Percentiles rank a stretch among this genome's conserved stretches.
Evolutionary conservation across 2,329 filamentous ascomycete species (phyloP).

Genomic region (Aspergillus quadricinctus): DNA sequence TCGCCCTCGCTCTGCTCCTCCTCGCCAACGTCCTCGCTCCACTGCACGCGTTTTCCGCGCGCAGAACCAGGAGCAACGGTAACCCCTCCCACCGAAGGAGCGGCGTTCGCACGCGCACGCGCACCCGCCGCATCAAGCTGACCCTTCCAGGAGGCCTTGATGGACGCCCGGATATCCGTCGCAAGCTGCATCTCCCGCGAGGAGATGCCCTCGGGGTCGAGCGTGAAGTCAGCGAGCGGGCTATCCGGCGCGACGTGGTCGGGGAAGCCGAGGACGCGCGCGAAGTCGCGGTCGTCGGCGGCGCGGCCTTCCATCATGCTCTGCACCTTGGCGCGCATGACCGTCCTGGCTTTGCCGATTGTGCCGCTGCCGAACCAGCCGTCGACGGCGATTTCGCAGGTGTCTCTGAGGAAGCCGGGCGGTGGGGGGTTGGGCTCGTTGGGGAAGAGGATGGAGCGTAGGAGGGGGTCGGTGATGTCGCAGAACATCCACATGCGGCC

Average conservation of each 20-base stretch:
- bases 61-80: neutral
- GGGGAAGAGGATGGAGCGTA: slow-evolving; percentile 62
- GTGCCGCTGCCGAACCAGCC: slow-evolving; percentile 84
- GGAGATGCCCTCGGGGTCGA: slow-evolving; percentile 18
- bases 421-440: slow-evolving; percentile 44
- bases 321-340: slow-evolving; percentile 83
- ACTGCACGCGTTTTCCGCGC: neutral
- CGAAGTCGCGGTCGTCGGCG: slow-evolving; percentile 33
- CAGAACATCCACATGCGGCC: slow-evolving; percentile 93
- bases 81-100: neutral
- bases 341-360: slow-evolving; percentile 75
- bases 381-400: slow-evolving; percentile 59
- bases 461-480: slow-evolving; percentile 78
- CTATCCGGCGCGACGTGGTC: slow-evolving; percentile 26
- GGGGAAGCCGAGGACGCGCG: slow-evolving; percentile 35
- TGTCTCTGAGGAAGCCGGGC: slow-evolving; percentile 51
- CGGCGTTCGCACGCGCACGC: slow-evolving; percentile 10
- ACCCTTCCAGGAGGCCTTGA: slow-evolving; percentile 21
- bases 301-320: slow-evolving; percentile 49
- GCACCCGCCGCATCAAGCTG: slow-evolving; percentile 11
- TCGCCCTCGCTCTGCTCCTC: slow-evolving; percentile 18
- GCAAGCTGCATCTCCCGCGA: slow-evolving; percentile 27
- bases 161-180: slow-evolving; percentile 32
- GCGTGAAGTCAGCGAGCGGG: slow-evolving; percentile 20
- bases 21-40: neutral